These are phyloP conservation scores for Colletotrichum sp. DNA, from an alignment of 2,329 filamentous ascomycete genomes.

Conservation along the genomic window DNA sequence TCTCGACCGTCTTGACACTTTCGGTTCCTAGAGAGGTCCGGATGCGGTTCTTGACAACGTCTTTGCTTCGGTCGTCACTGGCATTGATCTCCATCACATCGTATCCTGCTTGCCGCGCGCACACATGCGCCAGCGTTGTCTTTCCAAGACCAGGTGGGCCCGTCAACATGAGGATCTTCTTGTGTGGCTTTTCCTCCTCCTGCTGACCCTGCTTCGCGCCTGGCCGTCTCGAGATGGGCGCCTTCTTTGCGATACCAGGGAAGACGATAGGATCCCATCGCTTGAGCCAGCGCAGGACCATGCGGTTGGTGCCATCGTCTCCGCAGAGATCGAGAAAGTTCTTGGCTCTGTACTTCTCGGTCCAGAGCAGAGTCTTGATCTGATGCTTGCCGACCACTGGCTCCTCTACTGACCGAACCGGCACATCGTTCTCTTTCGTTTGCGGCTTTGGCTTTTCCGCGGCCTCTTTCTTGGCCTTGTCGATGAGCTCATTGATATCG, in stretches of 20 bases:
- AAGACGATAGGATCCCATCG: constrained; percentile 94
- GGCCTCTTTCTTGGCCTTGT: constrained; percentile 69
- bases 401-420: constrained; percentile 50
- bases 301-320: constrained; percentile 90
- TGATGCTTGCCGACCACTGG: constrained; percentile 38
- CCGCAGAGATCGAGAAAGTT: constrained; percentile 94
- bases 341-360: constrained; percentile 93
- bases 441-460: constrained; percentile 34
- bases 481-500: constrained; percentile 84
- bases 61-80: constrained; percentile 88
- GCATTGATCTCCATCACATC: constrained; percentile 98
- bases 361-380: constrained; percentile 77
- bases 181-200: constrained; percentile 74
- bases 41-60: constrained; percentile 91
- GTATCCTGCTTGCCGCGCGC: constrained; percentile 92
- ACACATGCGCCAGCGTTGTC: constrained; percentile 95
- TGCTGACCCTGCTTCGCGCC: constrained; percentile 42
- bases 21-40: constrained; percentile 92
- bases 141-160: constrained; percentile 94
- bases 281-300: constrained; percentile 92
- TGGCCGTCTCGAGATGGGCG: constrained; percentile 47
- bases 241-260: constrained; percentile 72
- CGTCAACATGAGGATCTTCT: constrained; percentile 88
- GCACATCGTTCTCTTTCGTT: constrained; percentile 31
- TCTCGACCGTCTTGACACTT: constrained; percentile 80